Evolutionary conservation across 169 alveolate species (phyloP).

Genomic region (Babesia ovis): DNA sequence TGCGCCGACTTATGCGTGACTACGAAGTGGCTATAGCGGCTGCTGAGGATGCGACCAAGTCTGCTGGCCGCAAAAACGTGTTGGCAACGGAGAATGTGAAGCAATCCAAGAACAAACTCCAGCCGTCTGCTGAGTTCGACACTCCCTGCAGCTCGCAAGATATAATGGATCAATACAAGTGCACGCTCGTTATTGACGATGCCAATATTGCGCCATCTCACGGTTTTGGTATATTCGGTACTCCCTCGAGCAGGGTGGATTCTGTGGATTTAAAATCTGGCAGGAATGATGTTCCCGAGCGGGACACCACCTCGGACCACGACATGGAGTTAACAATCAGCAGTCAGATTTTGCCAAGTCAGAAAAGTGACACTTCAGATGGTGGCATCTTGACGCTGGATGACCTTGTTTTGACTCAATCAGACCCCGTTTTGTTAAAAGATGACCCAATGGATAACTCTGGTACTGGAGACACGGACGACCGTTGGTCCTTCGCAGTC

Average conservation of each 20-base stretch:
- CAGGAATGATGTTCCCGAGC: not conserved
- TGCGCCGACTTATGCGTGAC: conserved; percentile 44
- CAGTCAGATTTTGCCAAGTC: not conserved
- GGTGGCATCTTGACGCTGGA: not conserved
- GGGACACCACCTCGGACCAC: not conserved
- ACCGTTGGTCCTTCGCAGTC: not conserved
- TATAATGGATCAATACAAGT: no score
- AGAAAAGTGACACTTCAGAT: not conserved
- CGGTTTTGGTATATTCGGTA: not conserved
- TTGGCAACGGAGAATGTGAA: not conserved
- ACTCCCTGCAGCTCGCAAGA: not conserved
- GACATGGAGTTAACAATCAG: not conserved
- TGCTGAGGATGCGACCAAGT: not conserved
- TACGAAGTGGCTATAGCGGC: conserved; percentile 18
- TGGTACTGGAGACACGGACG: not conserved
- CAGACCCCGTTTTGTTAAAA: not conserved
- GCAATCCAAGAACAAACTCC: not conserved
- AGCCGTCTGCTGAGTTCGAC: not conserved
- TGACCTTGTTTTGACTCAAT: not conserved
- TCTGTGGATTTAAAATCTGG: not conserved
- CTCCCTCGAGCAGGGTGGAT: not conserved
- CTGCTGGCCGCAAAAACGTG: not conserved
- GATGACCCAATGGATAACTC: not conserved
- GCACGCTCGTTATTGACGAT: not conserved
- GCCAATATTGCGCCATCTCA: not conserved